phyloP scores from a whole-genome alignment of 1,284 basidiomycete species.

The Sphaerobolus stellatus region DNA sequence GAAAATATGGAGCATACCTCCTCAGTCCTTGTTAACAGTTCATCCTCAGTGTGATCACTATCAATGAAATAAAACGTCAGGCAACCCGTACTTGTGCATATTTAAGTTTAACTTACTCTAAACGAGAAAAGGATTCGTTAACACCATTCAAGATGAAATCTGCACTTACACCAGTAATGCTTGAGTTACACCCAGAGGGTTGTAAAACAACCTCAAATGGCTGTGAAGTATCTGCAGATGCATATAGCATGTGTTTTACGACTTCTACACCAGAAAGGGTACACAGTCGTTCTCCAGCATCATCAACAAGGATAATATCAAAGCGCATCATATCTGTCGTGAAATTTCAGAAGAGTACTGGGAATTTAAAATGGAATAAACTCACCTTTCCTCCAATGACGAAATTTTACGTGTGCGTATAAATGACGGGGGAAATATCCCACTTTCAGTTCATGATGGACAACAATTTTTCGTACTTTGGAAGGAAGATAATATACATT shows the following conservation, averaged over 20 bases:
- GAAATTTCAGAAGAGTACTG: not conserved
- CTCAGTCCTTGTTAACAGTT: too few species aligned
- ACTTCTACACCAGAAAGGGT: constrained; percentile 19
- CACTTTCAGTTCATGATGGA: constrained; percentile 12
- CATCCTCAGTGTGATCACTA: too few species aligned
- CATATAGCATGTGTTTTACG: constrained; percentile 16
- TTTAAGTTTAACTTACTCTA: too few species aligned
- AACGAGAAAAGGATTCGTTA: too few species aligned
- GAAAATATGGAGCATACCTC: too few species aligned
- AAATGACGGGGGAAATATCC: constrained; percentile 3
- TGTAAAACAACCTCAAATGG: constrained; percentile 19
- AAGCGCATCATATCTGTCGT: constrained; percentile 18
- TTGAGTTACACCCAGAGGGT: too few species aligned
- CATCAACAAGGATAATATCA: constrained; percentile 19
- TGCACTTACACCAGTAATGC: too few species aligned
- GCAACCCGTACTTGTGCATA: too few species aligned
- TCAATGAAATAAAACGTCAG: too few species aligned
- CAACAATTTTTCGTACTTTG: constrained; percentile 17
- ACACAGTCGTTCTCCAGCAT: constrained; percentile 17
- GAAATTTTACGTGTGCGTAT: constrained; percentile 14
- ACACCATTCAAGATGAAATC: too few species aligned
- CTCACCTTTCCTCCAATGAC: constrained; percentile 16
- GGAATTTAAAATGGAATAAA: not conserved
- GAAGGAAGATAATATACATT: constrained; percentile 35
- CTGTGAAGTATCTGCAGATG: constrained; percentile 8